These are phyloP conservation scores for Saccharomyces hybrid DNA, from an alignment of 1,139 yeast species.

Conservation along the genomic window DNA sequence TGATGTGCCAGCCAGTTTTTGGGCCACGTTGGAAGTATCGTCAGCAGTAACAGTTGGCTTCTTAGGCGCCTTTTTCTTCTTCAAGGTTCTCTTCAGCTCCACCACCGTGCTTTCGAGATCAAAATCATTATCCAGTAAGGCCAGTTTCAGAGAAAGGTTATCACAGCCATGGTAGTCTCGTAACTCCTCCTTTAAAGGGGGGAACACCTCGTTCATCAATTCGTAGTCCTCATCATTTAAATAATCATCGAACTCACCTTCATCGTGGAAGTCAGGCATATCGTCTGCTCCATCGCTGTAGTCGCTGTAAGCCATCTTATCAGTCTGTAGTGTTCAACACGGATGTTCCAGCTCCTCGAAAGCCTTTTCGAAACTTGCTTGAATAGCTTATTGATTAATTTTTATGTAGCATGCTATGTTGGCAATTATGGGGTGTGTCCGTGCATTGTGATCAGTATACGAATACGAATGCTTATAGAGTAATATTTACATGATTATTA, in stretches of 20 bases:
- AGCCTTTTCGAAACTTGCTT: background rate
- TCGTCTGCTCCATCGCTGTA: slow-evolving; percentile 24
- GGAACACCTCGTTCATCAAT: slow-evolving; percentile 26
- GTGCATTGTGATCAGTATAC: background rate
- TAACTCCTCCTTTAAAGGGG: slow-evolving; percentile 21
- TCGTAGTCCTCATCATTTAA: slow-evolving; percentile 32
- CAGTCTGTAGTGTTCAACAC: slow-evolving; percentile 2
- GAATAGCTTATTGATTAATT: background rate
- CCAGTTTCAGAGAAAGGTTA: slow-evolving; percentile 25
- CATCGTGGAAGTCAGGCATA: slow-evolving; percentile 29
- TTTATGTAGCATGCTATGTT: background rate
- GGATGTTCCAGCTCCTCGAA: background rate
- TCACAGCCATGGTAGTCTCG: slow-evolving; percentile 28
- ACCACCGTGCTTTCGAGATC: slow-evolving; percentile 21
- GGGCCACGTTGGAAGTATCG: slow-evolving; percentile 33
- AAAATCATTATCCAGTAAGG: slow-evolving; percentile 28
- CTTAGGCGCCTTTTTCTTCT: slow-evolving; percentile 22
- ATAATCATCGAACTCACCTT: slow-evolving; percentile 33
- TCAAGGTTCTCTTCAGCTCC: slow-evolving; percentile 22
- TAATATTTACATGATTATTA: slow-evolving; percentile 9
- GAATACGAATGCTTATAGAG: background rate
- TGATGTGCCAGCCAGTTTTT: slow-evolving; percentile 13
- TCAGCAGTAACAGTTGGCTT: background rate
- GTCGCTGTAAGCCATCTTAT: slow-evolving; percentile 15
- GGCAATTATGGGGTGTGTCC: slow-evolving; percentile 6